Evolutionary conservation across 805 yeast genomes (phyloP), one percentile per base, ranked within the genome.

Genomic region (Candida tallmaniae): DNA sequence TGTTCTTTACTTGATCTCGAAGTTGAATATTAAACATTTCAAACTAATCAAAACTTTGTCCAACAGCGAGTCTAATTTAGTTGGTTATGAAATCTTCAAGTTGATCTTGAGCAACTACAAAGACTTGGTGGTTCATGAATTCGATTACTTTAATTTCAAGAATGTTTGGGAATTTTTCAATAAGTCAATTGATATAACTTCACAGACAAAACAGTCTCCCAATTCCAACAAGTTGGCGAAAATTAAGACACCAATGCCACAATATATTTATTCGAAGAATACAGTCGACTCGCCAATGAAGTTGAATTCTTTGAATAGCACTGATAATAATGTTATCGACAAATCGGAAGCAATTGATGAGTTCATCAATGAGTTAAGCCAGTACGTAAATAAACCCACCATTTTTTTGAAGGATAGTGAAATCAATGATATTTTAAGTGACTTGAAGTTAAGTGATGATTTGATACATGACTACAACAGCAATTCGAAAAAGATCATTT

Each of bases 81-180:
- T 60, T 2, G 61, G 59, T 0, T 58, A 51, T 30, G 70, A 65
- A 30, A 40, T 66, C 7, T 65, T 64, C 47, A 54, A 55, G 32
- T 46, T 64, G 23, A 45, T 64, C 8, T 44, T 65, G 11, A 24
- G 40, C 10, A 60, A 51, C 25, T 66, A 62, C 36, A 58, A 57
- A 32, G 71, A 65, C 36, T 46, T 63, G 12, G 41, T 47, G 25
- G 29, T 49, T 0, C 45, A 68, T 19, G 72, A 66, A 28, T 50
- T 47, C 8, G 65, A 60, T 36, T 48, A 49, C 26, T 60, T 54
- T 35, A 45, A 54, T 15, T 67, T 66, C 39, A 41, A 40, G 7
- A 46, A 47, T 3, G 41, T 65, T 2, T 66, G 72, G 72, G 42
- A 32, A 10, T 65, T 65, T 30, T 57, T 65, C 10, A 27, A 26